Conservation (phyloP, 768 basidiomycete genomes). For the Suillus ampliporus region DNA sequence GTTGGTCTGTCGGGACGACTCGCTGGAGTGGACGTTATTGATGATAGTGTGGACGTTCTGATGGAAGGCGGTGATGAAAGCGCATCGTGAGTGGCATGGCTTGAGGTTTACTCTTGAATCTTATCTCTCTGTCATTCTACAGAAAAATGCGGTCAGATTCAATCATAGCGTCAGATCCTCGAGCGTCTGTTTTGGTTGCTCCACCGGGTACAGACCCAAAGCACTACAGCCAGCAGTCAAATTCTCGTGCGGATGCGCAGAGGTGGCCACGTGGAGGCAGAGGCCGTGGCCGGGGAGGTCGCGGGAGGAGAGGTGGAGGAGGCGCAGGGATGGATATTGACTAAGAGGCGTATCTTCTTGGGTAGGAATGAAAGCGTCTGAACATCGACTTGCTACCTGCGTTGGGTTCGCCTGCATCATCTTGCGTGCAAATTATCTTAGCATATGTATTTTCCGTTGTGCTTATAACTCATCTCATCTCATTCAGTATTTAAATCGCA, state of each 20-base stretch:
- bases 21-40: conserved; percentile 56
- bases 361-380: neutral
- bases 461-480: neutral
- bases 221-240: conserved; percentile 47
- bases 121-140: neutral
- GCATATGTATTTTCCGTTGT: conserved; percentile 9
- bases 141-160: conserved; percentile 91
- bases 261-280: conserved; percentile 36
- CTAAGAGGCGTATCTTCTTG: conserved; percentile 13
- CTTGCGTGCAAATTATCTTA: conserved; percentile 3
- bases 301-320: conserved; percentile 24
- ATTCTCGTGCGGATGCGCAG: conserved; percentile 27
- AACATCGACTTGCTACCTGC: neutral
- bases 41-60: conserved; percentile 53
- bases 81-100: conserved; percentile 54
- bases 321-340: conserved; percentile 35
- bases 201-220: conserved; percentile 69
- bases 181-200: conserved; percentile 69
- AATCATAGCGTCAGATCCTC: conserved; percentile 61
- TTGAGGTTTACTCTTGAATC: neutral
- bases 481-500: neutral
- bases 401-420: neutral
- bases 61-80: conserved; percentile 53
- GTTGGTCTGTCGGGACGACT: conserved; percentile 63
- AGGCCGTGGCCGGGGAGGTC: conserved; percentile 25